These are phyloP conservation scores for Rhizopogon rudus DNA, from an alignment of 768 basidiomycete genomes.

Conservation along the genomic window DNA sequence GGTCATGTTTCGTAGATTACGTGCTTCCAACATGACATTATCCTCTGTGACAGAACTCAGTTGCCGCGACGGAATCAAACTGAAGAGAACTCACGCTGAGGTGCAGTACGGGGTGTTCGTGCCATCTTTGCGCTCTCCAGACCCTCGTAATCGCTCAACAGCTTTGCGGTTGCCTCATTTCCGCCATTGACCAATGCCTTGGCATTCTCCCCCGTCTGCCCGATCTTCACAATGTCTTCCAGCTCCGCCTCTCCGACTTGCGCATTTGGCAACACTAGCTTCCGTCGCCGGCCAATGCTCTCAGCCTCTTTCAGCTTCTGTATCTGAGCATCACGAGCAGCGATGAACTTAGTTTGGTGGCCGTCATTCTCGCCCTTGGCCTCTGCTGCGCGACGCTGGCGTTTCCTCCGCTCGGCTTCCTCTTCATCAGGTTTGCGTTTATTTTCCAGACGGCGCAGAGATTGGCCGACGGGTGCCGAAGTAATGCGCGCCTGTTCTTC, in stretches of 20 bases:
- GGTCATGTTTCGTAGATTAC: slow-evolving; percentile 93
- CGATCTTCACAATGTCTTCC: slow-evolving; percentile 98
- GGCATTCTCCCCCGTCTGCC: slow-evolving; percentile 85
- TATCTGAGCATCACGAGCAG: slow-evolving; percentile 97
- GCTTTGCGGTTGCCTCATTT: slow-evolving; percentile 76
- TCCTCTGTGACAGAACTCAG: slow-evolving; percentile 59
- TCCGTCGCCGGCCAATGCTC: slow-evolving; percentile 83
- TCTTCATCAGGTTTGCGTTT: slow-evolving; percentile 94
- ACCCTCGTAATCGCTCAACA: slow-evolving; percentile 91
- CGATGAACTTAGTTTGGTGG: slow-evolving; percentile 90
- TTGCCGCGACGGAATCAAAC: slow-evolving; percentile 3
- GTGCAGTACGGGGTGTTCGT: slow-evolving; percentile 90
- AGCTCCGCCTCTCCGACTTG: slow-evolving; percentile 94
- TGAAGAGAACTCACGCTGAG: slow-evolving; percentile 67
- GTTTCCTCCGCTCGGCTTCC: slow-evolving; percentile 89
- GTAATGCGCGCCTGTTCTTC: slow-evolving; percentile 88
- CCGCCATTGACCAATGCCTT: slow-evolving; percentile 80
- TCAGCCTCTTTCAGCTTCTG: slow-evolving; percentile 97
- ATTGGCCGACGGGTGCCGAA: slow-evolving; percentile 88
- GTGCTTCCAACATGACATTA: slow-evolving; percentile 89
- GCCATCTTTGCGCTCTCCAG: slow-evolving; percentile 87
- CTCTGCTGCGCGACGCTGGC: slow-evolving; percentile 60
- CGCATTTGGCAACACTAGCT: slow-evolving; percentile 78
- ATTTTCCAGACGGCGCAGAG: slow-evolving; percentile 87
- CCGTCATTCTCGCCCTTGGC: slow-evolving; percentile 59